Conservation (phyloP, 306 rosid species). For the Acacia melanoxylon region DNA sequence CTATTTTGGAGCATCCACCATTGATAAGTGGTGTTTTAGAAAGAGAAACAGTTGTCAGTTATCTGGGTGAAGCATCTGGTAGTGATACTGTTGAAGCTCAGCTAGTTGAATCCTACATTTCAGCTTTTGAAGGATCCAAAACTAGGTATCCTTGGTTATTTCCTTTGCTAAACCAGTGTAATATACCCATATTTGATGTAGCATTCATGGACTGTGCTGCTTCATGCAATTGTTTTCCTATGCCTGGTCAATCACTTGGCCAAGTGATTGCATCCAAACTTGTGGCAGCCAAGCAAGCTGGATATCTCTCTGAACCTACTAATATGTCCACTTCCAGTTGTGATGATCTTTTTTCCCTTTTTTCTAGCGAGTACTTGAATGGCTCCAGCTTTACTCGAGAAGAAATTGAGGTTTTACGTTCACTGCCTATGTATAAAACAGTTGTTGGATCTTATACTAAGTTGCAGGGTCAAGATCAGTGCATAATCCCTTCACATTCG, state of each 20-base stretch:
- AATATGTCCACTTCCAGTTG: slow-evolving; percentile 64
- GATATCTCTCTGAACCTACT: slow-evolving; percentile 74
- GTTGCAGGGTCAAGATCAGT: slow-evolving; percentile 67
- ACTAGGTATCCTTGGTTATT: slow-evolving; percentile 77
- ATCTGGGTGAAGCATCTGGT: slow-evolving; percentile 32
- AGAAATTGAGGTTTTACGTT: slow-evolving; percentile 76
- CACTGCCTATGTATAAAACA: slow-evolving; percentile 89
- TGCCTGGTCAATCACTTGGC: slow-evolving; percentile 66
- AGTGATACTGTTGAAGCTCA: slow-evolving; percentile 47
- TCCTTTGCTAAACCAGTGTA: slow-evolving; percentile 82
- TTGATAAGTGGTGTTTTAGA: slow-evolving; percentile 41
- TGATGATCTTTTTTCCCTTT: slow-evolving; percentile 79
- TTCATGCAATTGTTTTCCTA: slow-evolving; percentile 63
- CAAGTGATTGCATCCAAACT: slow-evolving; percentile 87
- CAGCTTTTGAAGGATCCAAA: slow-evolving; percentile 66
- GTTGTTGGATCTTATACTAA: slow-evolving; percentile 83
- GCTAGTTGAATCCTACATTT: slow-evolving; percentile 53
- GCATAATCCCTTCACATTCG: slow-evolving; percentile 81
- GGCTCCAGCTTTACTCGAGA: slow-evolving; percentile 56
- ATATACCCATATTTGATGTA: slow-evolving; percentile 81
- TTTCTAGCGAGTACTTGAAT: slow-evolving; percentile 63
- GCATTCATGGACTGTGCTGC: slow-evolving; percentile 77
- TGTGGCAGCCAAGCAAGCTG: slow-evolving; percentile 82
- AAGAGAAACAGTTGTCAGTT: slow-evolving; percentile 44
- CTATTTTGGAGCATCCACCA: slow-evolving; percentile 44